Evolutionary conservation across 169 alveolate species (phyloP).

Genomic region (Babesia ovis): DNA sequence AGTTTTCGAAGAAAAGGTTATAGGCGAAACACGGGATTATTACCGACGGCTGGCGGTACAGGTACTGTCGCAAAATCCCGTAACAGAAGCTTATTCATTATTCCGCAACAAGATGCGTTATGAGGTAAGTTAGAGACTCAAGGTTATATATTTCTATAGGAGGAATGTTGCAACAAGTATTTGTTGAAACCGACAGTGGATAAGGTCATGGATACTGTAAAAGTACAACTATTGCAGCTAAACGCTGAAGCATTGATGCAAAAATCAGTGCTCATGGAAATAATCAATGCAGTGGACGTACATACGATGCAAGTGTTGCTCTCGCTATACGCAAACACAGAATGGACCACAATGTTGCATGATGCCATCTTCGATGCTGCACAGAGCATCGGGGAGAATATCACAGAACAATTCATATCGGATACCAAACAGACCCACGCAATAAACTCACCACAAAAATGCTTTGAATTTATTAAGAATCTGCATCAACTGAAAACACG

Average conservation of each 20-base stretch:
- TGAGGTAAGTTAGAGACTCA: slow-evolving; percentile 15
- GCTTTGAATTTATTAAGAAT: neutral
- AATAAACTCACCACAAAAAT: neutral
- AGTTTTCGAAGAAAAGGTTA: slow-evolving; percentile 25
- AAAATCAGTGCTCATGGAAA: slow-evolving; percentile 4
- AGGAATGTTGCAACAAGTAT: slow-evolving; percentile 15
- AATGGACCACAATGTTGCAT: slow-evolving; percentile 9
- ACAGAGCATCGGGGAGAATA: slow-evolving; percentile 27
- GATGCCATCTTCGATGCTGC: slow-evolving; percentile 42
- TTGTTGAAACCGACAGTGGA: slow-evolving; percentile 14
- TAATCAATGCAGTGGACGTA: slow-evolving; percentile 5
- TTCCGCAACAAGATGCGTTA: slow-evolving; percentile 6
- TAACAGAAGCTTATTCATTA: slow-evolving; percentile 8
- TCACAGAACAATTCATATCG: neutral
- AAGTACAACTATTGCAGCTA: slow-evolving; percentile 32
- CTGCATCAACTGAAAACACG: slow-evolving; percentile 1
- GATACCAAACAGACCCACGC: neutral
- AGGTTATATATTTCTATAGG: neutral
- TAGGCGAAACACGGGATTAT: slow-evolving; percentile 31
- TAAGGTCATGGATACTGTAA: slow-evolving; percentile 33
- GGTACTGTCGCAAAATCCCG: slow-evolving; percentile 10
- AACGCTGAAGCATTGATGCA: slow-evolving; percentile 25
- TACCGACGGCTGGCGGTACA: slow-evolving; percentile 14
- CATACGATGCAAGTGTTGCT: slow-evolving; percentile 16
- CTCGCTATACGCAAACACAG: slow-evolving; percentile 31